Evolutionary conservation across 2,329 filamentous ascomycete genomes (phyloP).

Genomic region (Helminthosporium solani): DNA sequence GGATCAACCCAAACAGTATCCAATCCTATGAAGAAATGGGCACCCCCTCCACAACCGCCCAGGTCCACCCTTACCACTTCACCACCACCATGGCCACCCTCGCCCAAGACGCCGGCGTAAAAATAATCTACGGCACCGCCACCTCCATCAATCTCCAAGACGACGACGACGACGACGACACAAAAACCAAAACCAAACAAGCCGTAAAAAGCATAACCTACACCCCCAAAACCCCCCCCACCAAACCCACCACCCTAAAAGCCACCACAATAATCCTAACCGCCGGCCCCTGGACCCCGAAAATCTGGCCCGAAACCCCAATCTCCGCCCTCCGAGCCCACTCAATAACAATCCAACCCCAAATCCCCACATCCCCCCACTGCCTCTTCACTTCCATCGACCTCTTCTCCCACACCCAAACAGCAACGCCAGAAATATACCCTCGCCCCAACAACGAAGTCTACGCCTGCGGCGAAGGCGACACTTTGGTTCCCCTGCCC

Average conservation of each 20-base stretch:
- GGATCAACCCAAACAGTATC: constrained; percentile 70
- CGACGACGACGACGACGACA: too few relatives aligned
- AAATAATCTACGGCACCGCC: constrained; percentile 68
- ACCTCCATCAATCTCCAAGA: constrained; percentile 62
- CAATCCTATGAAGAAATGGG: constrained; percentile 81
- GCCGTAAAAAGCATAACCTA: constrained; percentile 66
- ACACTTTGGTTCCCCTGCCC: constrained; percentile 72
- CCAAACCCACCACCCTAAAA: constrained; percentile 43
- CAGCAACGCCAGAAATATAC: constrained; percentile 89
- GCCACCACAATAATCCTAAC: constrained; percentile 61
- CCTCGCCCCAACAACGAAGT: constrained; percentile 84
- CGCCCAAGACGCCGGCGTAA: constrained; percentile 60
- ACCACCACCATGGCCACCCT: constrained; percentile 80
- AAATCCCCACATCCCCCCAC: constrained; percentile 65
- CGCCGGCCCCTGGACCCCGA: constrained; percentile 63
- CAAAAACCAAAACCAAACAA: too few relatives aligned
- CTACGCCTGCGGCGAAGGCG: constrained; percentile 92
- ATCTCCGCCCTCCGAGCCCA: constrained; percentile 63
- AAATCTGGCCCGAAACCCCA: constrained; percentile 55
- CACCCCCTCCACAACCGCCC: constrained; percentile 75
- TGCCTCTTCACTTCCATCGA: constrained; percentile 85
- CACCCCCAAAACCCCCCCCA: constrained; percentile 48
- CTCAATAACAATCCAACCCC: constrained; percentile 61
- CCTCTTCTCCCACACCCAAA: constrained; percentile 61
- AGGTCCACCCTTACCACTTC: constrained; percentile 91